A percentile compares a stretch with the other conserved stretches of the same genome.
Evolutionary conservation across 1,284 basidiomycete species (phyloP).

Genomic region (Heliocybe sulcata): DNA sequence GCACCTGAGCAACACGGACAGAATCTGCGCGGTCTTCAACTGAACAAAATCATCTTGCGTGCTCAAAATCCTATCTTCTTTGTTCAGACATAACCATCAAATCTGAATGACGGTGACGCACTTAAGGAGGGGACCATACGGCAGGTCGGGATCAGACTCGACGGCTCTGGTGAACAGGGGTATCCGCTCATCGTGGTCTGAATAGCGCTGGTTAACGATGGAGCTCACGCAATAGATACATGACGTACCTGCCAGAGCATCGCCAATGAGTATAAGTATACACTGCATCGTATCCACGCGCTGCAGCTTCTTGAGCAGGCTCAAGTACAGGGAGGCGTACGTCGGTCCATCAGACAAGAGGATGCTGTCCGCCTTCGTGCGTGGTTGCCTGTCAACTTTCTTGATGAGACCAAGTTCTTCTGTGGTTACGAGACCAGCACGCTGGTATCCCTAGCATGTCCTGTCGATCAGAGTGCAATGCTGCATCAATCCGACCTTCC

Average conservation of each 20-base stretch:
- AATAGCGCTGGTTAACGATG: not conserved
- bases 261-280: constrained; percentile 86
- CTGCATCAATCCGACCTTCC: constrained; percentile 9
- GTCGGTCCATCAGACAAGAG: constrained; percentile 73
- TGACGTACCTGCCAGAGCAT: constrained; percentile 74
- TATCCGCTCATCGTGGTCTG: constrained; percentile 77
- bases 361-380: constrained; percentile 64
- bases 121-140: constrained; percentile 82
- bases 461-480: constrained; percentile 3
- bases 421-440: constrained; percentile 83
- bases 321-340: constrained; percentile 88
- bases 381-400: constrained; percentile 79
- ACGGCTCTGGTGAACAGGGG: constrained; percentile 59
- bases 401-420: constrained; percentile 92
- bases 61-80: constrained; percentile 57
- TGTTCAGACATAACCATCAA: constrained; percentile 1
- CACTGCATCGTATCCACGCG: constrained; percentile 92
- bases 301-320: constrained; percentile 88
- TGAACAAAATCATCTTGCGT: constrained; percentile 92
- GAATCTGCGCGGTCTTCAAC: constrained; percentile 82
- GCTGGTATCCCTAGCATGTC: constrained; percentile 78
- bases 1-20: constrained; percentile 80
- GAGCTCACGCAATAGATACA: not conserved
- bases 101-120: constrained; percentile 25
- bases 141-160: constrained; percentile 69